Evolutionary conservation across 2,329 filamentous ascomycete species (phyloP), one percentile per base, ranked within the genome.

Genomic region (Fulvia fulva): DNA sequence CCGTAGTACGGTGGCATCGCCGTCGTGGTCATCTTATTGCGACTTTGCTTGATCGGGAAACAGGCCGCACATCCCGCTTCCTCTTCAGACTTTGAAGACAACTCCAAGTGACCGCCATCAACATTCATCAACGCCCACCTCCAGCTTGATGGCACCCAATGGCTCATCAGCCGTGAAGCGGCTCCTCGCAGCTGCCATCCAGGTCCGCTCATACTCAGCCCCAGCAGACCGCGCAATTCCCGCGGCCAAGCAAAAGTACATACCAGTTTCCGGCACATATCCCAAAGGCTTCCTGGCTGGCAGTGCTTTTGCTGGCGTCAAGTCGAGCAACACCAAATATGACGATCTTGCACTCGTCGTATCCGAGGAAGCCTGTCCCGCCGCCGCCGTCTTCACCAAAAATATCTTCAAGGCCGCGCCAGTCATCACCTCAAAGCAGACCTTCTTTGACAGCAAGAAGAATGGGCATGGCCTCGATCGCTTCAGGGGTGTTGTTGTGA

Each of bases 321-420:
- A 99, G 79, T 85, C 91, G 14, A 87, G 87, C 64, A 97, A 97
- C 77, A 96, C 89, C 52, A 89, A 85, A 63, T 92, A 92, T 75
- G 91, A 93, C 30, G 94, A 99, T 73, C 83, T 99, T 51, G 91
- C 92, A 34, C 82, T 99, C 65, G 83, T 99, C 63, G 87, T 88
- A 19, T 97, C 94, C 6, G 90, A 96, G 68, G 82, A 81, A 53
- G 91, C 92, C 55, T 97, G 91, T 74, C 83, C 90, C 6, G 92
- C 88, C 9, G 91, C 92, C 0, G 94, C 91, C 6, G 92, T 97
- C 47, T 97, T 97, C 78, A 99, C 94, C 55, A 95, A 91, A 75
- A 99, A 99, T 79, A 92, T 93, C 75, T 99, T 99, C 78, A 92
- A 97, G 76, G 94, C 94, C 19, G 94, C 94, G 11, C 94, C 94